Evolutionary conservation across 108 stramenopile genomes (phyloP), one percentile per base, ranked within the genome.

Genomic region (Skeletonema tropicum): DNA sequence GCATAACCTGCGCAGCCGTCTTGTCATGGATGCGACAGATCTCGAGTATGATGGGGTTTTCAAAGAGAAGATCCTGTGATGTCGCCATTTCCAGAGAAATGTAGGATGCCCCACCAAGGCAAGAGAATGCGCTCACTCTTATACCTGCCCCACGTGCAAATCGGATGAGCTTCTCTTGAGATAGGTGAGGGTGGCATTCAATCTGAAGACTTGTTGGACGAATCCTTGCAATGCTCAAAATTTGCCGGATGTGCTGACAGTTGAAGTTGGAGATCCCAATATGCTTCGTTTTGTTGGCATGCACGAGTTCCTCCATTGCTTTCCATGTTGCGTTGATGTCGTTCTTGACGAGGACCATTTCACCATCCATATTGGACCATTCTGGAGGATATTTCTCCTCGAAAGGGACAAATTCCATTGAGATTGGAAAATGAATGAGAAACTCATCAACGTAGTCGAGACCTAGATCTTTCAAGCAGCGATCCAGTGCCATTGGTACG

Each of bases 391-490:
- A 55, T 55, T 55, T 55, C 17, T 55, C 23, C n/a, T 55, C 94
- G 64, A 94, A 91, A 10, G 89, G 94, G 57, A 94, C 94, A 83
- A 78, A 96, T 78, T 97, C 94, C 85, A 95, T 89, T 14, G 96
- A 87, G 68, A 96, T 96, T 0, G 96, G 97, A 72, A 98, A 98
- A 73, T 97, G 97, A 65, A 97, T 92, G 30, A 97, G 79, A 71
- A 96, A 98, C 57, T 96, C 89, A 79, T 98, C 97, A 36, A 98
- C 72, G 71, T 98, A 98, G 6, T 85, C 85, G 6, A 97, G 79
- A 15, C 91, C 89, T 26, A 98, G 73, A 70, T 98, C 97, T 30
- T 83, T 25, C 66, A 98, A 75, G 31, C 89, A 82, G 36, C 78
- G 68, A 11, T 88, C 65, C 4, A 82, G 81, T 17, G 95, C 97